Percentiles rank a stretch among this genome's conserved stretches.
Evolutionary conservation across 352 stramenopile genomes (phyloP).

Genomic region (Globisporangium lucens): DNA sequence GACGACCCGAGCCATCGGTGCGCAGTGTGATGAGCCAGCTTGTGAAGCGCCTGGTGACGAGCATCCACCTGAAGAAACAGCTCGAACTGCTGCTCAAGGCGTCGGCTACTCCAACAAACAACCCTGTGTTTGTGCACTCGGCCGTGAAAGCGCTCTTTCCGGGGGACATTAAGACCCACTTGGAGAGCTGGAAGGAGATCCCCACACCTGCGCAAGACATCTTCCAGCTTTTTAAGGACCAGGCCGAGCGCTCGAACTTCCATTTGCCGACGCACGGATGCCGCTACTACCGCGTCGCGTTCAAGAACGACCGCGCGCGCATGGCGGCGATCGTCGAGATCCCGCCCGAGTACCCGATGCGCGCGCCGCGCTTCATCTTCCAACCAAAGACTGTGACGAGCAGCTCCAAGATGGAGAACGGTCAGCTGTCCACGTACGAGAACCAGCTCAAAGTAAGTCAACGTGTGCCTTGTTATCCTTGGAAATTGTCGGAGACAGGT

Average conservation of each 20-base stretch:
- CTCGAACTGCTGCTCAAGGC: constrained; percentile 36
- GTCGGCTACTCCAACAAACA: constrained; percentile 2
- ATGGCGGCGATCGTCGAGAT: constrained; percentile 58
- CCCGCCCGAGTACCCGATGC: constrained; percentile 60
- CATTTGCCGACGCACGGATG: constrained; percentile 32
- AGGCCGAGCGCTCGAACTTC: constrained; percentile 19
- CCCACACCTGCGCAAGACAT: constrained; percentile 28
- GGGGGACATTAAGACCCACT: constrained; percentile 36
- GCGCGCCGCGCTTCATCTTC: constrained; percentile 62
- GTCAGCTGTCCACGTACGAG: constrained; percentile 35
- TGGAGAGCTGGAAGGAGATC: constrained; percentile 55
- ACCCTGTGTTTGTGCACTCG: constrained; percentile 34
- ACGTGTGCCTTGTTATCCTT: neutral
- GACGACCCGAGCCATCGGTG: constrained; percentile 60
- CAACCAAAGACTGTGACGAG: constrained; percentile 31
- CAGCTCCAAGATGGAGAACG: constrained; percentile 24
- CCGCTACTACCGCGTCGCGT: constrained; percentile 49
- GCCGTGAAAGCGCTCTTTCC: constrained; percentile 42
- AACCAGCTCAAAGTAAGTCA: constrained; percentile 58
- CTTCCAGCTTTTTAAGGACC: constrained; percentile 43
- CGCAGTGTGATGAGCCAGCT: constrained; percentile 65
- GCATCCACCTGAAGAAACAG: constrained; percentile 44
- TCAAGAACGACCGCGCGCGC: constrained; percentile 40
- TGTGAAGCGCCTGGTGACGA: constrained; percentile 45
- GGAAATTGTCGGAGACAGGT: neutral